phyloP scores from a whole-genome alignment of 129 eudicot genomes.

The Flaveria trinervia region DNA sequence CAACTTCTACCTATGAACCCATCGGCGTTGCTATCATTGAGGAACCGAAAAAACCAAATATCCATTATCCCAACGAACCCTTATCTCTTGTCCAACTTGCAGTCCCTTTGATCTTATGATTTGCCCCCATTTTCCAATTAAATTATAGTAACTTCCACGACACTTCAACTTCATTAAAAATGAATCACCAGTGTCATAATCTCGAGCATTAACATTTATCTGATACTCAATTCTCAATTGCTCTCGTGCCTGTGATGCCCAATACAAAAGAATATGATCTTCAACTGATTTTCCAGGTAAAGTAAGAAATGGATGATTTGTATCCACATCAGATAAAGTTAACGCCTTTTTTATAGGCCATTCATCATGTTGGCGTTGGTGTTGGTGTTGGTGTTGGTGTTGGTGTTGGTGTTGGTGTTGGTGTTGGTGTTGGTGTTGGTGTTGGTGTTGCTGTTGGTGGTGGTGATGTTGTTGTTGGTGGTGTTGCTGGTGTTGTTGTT shows the following conservation, averaged over 20 bases:
- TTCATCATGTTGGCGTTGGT: slow-evolving; percentile 45
- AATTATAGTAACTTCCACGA: slow-evolving; percentile 73
- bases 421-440: slow-evolving; percentile 17
- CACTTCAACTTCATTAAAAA: slow-evolving; percentile 74
- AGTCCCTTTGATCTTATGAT: slow-evolving; percentile 76
- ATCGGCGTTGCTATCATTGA: slow-evolving; percentile 44
- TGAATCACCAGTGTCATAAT: slow-evolving; percentile 68
- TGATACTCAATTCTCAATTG: slow-evolving; percentile 72
- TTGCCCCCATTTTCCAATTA: slow-evolving; percentile 83
- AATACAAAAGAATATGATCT: slow-evolving; percentile 72
- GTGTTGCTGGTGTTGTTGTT: slow-evolving; percentile 14
- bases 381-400: slow-evolving; percentile 29
- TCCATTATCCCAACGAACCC: slow-evolving; percentile 79
- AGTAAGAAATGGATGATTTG: slow-evolving; percentile 83
- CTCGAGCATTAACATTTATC: slow-evolving; percentile 65
- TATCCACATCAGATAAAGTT: slow-evolving; percentile 81
- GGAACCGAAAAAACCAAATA: slow-evolving; percentile 77
- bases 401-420: slow-evolving; percentile 9
- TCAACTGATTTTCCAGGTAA: slow-evolving; percentile 80
- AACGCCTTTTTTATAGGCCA: slow-evolving; percentile 84
- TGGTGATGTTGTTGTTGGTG: slow-evolving; percentile 35
- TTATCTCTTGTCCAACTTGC: slow-evolving; percentile 77
- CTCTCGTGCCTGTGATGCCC: slow-evolving; percentile 82
- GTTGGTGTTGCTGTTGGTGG: slow-evolving; percentile 1
- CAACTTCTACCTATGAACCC: slow-evolving; percentile 44